phyloP scores from a whole-genome alignment of 495 filamentous ascomycete species.

The Penicillium odoratum region DNA sequence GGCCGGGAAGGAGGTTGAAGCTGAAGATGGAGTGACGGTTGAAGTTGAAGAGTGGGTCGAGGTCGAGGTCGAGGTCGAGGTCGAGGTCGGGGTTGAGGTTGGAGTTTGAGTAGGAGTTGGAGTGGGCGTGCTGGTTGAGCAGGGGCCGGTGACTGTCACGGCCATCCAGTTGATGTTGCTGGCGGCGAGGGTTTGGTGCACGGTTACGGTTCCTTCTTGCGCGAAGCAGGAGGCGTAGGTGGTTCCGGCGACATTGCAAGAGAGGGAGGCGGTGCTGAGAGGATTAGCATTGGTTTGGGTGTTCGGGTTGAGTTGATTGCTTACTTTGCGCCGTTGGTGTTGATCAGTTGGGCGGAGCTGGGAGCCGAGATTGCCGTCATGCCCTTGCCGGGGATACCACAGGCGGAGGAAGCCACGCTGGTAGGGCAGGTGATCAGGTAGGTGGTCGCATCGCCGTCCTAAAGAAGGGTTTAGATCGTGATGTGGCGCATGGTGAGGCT shows the following conservation, averaged over 20 bases:
- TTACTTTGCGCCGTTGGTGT: constrained; percentile 24
- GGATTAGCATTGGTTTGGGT: not conserved
- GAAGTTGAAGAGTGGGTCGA: not conserved
- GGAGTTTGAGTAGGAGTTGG: constrained; percentile 17
- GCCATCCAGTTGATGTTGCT: constrained; percentile 29
- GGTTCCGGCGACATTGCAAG: constrained; percentile 33
- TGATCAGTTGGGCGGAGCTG: constrained; percentile 21
- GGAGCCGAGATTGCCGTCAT: constrained; percentile 29
- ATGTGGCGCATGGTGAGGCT: too few species aligned
- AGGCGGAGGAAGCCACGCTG: constrained; percentile 16
- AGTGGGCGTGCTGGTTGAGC: constrained; percentile 21
- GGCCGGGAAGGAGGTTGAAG: constrained; percentile 11
- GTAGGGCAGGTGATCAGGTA: constrained; percentile 31
- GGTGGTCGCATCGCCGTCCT: constrained; percentile 30
- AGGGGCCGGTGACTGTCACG: constrained; percentile 26
- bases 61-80: constrained; percentile 8
- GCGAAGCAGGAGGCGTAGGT: constrained; percentile 35
- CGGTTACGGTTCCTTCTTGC: constrained; percentile 25
- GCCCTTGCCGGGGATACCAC: constrained; percentile 27
- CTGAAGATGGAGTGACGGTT: constrained; percentile 10
- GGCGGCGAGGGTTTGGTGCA: constrained; percentile 19
- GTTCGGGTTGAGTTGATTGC: constrained; percentile 1
- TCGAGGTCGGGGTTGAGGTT: constrained; percentile 24
- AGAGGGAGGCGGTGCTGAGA: constrained; percentile 27
- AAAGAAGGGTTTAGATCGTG: too few species aligned